phyloP scores from a whole-genome alignment of 495 filamentous ascomycete genomes.

The Schizothecium vesticola region DNA sequence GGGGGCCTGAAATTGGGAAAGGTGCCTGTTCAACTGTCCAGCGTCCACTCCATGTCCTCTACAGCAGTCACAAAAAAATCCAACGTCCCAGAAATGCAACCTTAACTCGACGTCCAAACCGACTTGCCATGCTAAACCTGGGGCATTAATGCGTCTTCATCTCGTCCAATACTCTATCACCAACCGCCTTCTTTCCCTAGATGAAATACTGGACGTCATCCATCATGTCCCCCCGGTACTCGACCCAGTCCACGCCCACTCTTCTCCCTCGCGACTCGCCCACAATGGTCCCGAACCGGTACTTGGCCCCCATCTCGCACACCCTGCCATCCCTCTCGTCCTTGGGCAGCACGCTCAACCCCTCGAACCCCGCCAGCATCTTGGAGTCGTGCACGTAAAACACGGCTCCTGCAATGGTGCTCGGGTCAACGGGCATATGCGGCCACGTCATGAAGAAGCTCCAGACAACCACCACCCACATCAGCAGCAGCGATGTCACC shows the following conservation, averaged over 20 bases:
- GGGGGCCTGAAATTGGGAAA: not conserved
- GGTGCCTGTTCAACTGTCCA: not conserved
- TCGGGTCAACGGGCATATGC: constrained; percentile 24
- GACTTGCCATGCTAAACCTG: not conserved
- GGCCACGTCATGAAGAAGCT: constrained; percentile 26
- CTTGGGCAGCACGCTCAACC: constrained; percentile 13
- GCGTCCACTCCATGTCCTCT: no score
- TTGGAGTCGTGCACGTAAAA: constrained; percentile 25
- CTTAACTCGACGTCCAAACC: not conserved
- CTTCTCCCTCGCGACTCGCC: constrained; percentile 15
- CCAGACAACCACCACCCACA: constrained; percentile 29
- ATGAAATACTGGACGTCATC: not conserved
- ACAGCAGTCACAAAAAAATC: no score
- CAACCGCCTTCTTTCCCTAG: not conserved
- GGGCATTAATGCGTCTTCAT: not conserved
- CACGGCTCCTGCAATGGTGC: constrained; percentile 23
- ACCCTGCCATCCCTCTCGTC: constrained; percentile 17
- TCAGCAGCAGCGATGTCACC: constrained; percentile 29
- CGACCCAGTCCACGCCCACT: constrained; percentile 18
- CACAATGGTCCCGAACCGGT: constrained; percentile 15
- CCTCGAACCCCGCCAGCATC: constrained; percentile 19
- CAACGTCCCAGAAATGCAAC: not conserved
- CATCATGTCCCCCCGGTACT: not conserved
- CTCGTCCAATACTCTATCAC: not conserved
- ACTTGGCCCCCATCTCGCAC: constrained; percentile 11